Conservation (phyloP, 116 monocot species). For the Iris pallida region DNA sequence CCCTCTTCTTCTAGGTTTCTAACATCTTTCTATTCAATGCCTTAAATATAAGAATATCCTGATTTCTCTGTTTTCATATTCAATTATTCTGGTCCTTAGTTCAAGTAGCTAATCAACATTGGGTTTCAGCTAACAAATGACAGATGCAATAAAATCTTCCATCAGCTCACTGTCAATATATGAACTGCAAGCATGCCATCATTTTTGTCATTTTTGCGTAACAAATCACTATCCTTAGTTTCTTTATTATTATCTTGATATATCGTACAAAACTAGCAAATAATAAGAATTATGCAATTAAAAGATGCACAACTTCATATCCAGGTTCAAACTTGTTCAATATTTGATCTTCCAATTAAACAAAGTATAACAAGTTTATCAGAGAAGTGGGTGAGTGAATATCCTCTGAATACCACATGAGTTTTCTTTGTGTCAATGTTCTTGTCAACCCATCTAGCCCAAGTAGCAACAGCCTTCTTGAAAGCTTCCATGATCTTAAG, state of each 20-base stretch:
- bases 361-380: conserved; percentile 23
- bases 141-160: neutral
- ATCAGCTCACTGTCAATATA: neutral
- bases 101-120: no score
- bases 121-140: no score
- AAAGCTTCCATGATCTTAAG: conserved; percentile 59
- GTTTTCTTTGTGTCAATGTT: conserved; percentile 57
- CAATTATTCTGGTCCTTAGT: no score
- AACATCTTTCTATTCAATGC: neutral
- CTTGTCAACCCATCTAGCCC: conserved; percentile 72
- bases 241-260: no score
- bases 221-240: no score
- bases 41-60: neutral
- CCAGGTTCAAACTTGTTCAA: neutral
- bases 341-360: no score
- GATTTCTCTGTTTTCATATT: neutral
- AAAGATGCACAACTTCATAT: conserved; percentile 1
- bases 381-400: conserved; percentile 75
- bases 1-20: neutral
- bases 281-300: neutral
- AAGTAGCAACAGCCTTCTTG: conserved; percentile 57
- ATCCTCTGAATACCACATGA: conserved; percentile 72
- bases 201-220: neutral
- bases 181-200: no score
- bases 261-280: neutral